A percentile compares a stretch with the other conserved stretches of the same genome.
Evolutionary conservation across 805 yeast species (phyloP).

Genomic region (Zygoascus ofunaensis): DNA sequence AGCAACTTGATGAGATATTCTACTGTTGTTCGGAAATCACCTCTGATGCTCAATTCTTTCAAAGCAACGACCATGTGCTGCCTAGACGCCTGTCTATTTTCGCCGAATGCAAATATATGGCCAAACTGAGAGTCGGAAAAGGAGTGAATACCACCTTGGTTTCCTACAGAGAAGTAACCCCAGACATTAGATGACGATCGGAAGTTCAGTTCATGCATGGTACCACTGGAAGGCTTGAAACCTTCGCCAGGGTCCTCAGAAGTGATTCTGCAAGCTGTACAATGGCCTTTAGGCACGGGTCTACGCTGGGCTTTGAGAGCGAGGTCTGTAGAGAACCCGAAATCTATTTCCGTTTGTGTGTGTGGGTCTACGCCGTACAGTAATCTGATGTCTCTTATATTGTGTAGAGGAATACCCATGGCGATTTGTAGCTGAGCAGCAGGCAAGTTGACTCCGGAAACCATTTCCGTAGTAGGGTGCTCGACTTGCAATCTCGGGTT

Average conservation of each 20-base stretch:
- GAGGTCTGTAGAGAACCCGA: slow-evolving; percentile 67
- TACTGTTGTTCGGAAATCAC: slow-evolving; percentile 97
- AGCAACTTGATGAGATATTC: slow-evolving; percentile 90
- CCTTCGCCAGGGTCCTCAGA: slow-evolving; percentile 99
- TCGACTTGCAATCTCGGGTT: slow-evolving; percentile 99
- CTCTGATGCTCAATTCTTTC: slow-evolving; percentile 92
- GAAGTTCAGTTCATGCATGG: slow-evolving; percentile 90
- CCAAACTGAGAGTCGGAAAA: slow-evolving; percentile 98
- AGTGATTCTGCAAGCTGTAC: slow-evolving; percentile 98
- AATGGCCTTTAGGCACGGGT: slow-evolving; percentile 96
- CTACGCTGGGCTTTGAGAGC: slow-evolving; percentile 73
- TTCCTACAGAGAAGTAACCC: slow-evolving; percentile 98
- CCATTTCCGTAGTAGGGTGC: slow-evolving; percentile 99
- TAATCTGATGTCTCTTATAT: slow-evolving; percentile 85
- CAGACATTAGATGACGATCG: slow-evolving; percentile 96
- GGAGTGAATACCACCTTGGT: slow-evolving; percentile 94
- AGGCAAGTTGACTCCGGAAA: slow-evolving; percentile 94
- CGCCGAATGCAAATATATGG: slow-evolving; percentile 98
- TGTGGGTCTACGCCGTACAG: slow-evolving; percentile 95
- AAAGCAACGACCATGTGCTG: slow-evolving; percentile 98
- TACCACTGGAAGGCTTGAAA: slow-evolving; percentile 97
- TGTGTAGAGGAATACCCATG: slow-evolving; percentile 97
- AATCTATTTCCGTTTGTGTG: slow-evolving; percentile 81
- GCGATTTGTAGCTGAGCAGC: slow-evolving; percentile 98
- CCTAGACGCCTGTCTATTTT: slow-evolving; percentile 94